Percentiles rank a stretch among this genome's conserved stretches.
These are phyloP conservation scores for Lepiota brunneoincarnata DNA, from an alignment of 768 basidiomycete genomes.

Conservation along the genomic window DNA sequence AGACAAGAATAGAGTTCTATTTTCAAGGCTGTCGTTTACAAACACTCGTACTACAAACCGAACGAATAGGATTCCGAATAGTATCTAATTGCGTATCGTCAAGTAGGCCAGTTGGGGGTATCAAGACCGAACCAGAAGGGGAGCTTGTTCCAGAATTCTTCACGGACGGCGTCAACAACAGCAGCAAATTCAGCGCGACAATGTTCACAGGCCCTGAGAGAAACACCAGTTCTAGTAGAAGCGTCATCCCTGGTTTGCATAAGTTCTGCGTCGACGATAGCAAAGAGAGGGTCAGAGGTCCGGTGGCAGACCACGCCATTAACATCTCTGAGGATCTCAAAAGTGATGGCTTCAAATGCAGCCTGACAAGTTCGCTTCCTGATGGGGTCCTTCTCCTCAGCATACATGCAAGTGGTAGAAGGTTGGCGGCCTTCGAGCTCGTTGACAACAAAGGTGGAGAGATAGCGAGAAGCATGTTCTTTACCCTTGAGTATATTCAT, in stretches of 20 bases:
- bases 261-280: constrained; percentile 61
- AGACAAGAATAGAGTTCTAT: too few relatives aligned
- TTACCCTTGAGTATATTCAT: constrained; percentile 63
- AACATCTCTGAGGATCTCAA: constrained; percentile 71
- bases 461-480: constrained; percentile 69
- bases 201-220: constrained; percentile 60
- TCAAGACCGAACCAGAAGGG: constrained; percentile 67
- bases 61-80: not conserved
- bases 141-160: constrained; percentile 63
- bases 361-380: constrained; percentile 59
- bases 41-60: not conserved
- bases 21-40: too few relatives aligned
- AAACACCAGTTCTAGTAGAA: constrained; percentile 36
- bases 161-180: constrained; percentile 56
- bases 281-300: constrained; percentile 68
- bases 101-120: constrained; percentile 24
- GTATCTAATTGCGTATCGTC: not conserved
- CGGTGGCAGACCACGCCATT: constrained; percentile 66
- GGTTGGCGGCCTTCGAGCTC: constrained; percentile 66
- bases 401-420: constrained; percentile 45
- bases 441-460: constrained; percentile 75
- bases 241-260: constrained; percentile 61
- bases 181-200: constrained; percentile 61
- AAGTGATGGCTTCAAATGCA: constrained; percentile 72
- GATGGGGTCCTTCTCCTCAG: constrained; percentile 41